Evolutionary conservation across 2,329 filamentous ascomycete species (phyloP).

Genomic region (Cladobotryum protrusum): DNA sequence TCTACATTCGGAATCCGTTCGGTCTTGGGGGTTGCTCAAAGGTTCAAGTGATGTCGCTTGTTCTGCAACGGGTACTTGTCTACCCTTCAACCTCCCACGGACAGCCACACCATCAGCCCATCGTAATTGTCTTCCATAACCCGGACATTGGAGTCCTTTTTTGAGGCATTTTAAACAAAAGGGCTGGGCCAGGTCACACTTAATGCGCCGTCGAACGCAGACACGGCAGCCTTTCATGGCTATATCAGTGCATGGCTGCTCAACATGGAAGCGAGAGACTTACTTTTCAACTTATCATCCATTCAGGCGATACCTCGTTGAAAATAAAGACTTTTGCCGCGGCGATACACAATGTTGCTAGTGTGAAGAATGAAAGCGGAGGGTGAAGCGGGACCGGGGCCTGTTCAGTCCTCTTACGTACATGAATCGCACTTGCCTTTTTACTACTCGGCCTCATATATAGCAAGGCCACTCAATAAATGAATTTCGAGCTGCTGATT

Average conservation of each 20-base stretch:
- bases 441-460: no score
- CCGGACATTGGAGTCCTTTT: conserved; percentile 23
- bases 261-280: not conserved
- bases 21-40: not conserved
- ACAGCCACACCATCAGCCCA: conserved; percentile 25
- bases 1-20: no score
- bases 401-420: no score
- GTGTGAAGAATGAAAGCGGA: no score
- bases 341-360: no score
- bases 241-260: not conserved
- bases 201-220: conserved; percentile 24
- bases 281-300: conserved; percentile 6
- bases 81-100: conserved; percentile 20
- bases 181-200: conserved; percentile 21
- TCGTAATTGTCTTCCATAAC: conserved; percentile 20
- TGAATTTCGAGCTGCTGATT: no score
- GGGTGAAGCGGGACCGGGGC: no score
- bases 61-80: conserved; percentile 12
- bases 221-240: conserved; percentile 19
- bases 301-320: not conserved
- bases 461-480: no score
- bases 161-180: conserved; percentile 23
- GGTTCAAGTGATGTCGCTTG: conserved; percentile 8
- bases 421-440: no score
- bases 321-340: no score